Percentiles rank a stretch among this genome's conserved stretches.
These are phyloP conservation scores for Aspergillus fischeri DNA, from an alignment of 2,329 filamentous ascomycete genomes.

Conservation along the genomic window DNA sequence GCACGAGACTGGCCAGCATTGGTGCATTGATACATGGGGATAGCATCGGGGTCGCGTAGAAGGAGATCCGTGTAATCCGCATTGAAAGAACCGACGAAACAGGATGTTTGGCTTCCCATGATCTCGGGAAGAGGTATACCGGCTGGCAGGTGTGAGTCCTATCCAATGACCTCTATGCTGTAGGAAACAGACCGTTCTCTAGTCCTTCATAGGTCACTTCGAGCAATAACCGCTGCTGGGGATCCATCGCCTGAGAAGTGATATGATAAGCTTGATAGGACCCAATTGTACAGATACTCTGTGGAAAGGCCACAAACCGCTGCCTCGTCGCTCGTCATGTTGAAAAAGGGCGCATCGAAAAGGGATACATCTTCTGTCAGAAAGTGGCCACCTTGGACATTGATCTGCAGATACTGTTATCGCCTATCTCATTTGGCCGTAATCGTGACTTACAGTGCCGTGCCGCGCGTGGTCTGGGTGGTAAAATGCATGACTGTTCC, in stretches of 20 bases:
- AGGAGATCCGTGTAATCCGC: conserved; percentile 29
- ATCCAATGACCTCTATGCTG: background rate
- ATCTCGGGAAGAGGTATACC: conserved; percentile 24
- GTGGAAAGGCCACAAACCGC: conserved; percentile 13
- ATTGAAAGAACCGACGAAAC: conserved; percentile 26
- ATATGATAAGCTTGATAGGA: background rate
- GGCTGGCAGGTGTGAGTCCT: conserved; percentile 10
- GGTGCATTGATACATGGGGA: conserved; percentile 24
- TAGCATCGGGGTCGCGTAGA: conserved; percentile 25
- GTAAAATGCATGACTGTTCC: conserved; percentile 22
- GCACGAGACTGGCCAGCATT: conserved; percentile 23
- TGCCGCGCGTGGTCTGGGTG: conserved; percentile 22
- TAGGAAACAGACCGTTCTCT: conserved; percentile 22
- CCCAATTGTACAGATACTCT: background rate
- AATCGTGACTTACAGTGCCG: conserved; percentile 18
- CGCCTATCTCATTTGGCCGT: background rate
- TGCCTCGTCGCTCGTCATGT: conserved; percentile 29
- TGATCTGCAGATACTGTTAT: conserved; percentile 13
- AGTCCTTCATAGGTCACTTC: conserved; percentile 28
- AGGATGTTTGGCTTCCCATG: conserved; percentile 24
- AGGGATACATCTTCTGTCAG: conserved; percentile 20
- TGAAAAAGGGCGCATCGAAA: conserved; percentile 35
- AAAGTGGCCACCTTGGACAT: conserved; percentile 25
- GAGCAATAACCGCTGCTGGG: conserved; percentile 27
- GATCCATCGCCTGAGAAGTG: conserved; percentile 25